Percentiles rank a stretch among this genome's conserved stretches.
phyloP scores from a whole-genome alignment of 495 filamentous ascomycete genomes.

The Podospora pseudocomata region DNA sequence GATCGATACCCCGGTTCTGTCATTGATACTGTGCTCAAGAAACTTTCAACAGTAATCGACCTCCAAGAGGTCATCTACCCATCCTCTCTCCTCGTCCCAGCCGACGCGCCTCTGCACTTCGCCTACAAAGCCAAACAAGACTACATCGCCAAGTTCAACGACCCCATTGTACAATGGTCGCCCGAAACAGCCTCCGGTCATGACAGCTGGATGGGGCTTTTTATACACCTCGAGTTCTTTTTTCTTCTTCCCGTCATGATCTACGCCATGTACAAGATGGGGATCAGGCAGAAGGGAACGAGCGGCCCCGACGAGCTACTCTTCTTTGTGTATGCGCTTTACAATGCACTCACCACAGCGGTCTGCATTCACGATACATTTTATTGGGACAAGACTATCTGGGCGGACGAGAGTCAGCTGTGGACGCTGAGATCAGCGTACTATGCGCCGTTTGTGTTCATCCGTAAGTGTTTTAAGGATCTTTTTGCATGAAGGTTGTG shows the following conservation, averaged over 20 bases:
- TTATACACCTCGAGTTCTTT: slow-evolving; percentile 63
- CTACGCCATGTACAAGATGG: slow-evolving; percentile 46
- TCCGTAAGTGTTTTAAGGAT: slow-evolving; percentile 55
- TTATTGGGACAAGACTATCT: slow-evolving; percentile 51
- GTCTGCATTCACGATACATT: slow-evolving; percentile 56
- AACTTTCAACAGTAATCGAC: slow-evolving; percentile 53
- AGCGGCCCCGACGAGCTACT: slow-evolving; percentile 57
- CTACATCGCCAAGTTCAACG: slow-evolving; percentile 67
- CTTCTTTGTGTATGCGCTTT: slow-evolving; percentile 63
- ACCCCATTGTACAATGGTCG: slow-evolving; percentile 67
- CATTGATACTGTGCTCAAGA: neutral
- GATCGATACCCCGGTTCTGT: neutral
- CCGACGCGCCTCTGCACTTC: slow-evolving; percentile 41
- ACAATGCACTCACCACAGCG: slow-evolving; percentile 68
- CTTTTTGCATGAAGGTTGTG: neutral
- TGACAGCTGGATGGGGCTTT: slow-evolving; percentile 64
- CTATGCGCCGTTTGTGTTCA: slow-evolving; percentile 67
- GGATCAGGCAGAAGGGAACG: slow-evolving; percentile 27
- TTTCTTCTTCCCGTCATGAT: slow-evolving; percentile 66
- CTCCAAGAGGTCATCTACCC: slow-evolving; percentile 61
- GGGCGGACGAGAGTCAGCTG: slow-evolving; percentile 46
- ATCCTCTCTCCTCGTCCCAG: slow-evolving; percentile 44
- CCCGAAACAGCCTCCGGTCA: slow-evolving; percentile 39
- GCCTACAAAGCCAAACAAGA: slow-evolving; percentile 51
- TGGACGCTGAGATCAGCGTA: slow-evolving; percentile 48